Evolutionary conservation across 176 grass and related monocot genomes (phyloP).

Genomic region (Aegilops sharonensis): DNA sequence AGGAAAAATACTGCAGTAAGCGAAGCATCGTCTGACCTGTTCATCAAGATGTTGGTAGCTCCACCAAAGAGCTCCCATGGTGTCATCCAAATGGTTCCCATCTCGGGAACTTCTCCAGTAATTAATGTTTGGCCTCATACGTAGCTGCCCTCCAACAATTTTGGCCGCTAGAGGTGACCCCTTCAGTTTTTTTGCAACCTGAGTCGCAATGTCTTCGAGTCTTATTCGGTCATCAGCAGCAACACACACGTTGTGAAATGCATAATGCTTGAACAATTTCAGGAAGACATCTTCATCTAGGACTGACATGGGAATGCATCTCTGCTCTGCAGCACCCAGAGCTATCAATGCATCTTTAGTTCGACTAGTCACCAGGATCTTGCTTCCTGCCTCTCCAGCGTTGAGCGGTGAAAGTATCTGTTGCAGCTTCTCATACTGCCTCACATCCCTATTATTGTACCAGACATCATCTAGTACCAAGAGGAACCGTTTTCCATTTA

Average conservation of each 20-base stretch:
- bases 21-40: neutral
- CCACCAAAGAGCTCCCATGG: slow-evolving; percentile 7
- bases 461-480: slow-evolving; percentile 12
- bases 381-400: slow-evolving; percentile 9
- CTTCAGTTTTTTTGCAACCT: neutral
- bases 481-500: neutral
- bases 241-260: neutral
- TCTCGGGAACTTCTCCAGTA: neutral
- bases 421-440: neutral
- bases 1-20: neutral
- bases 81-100: neutral
- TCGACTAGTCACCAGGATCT: neutral
- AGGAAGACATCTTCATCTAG: neutral
- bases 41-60: neutral
- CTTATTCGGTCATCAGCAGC: neutral
- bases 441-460: neutral
- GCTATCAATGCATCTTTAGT: slow-evolving; percentile 2
- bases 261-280: neutral
- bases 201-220: neutral
- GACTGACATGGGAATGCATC: neutral
- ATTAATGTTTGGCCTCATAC: neutral
- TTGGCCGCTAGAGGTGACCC: neutral
- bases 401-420: neutral
- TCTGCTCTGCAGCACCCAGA: neutral
- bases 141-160: neutral